Percentiles rank a stretch among this genome's conserved stretches.
Evolutionary conservation across 331 rosid genomes (phyloP).

Genomic region (Malus hybrid): DNA sequence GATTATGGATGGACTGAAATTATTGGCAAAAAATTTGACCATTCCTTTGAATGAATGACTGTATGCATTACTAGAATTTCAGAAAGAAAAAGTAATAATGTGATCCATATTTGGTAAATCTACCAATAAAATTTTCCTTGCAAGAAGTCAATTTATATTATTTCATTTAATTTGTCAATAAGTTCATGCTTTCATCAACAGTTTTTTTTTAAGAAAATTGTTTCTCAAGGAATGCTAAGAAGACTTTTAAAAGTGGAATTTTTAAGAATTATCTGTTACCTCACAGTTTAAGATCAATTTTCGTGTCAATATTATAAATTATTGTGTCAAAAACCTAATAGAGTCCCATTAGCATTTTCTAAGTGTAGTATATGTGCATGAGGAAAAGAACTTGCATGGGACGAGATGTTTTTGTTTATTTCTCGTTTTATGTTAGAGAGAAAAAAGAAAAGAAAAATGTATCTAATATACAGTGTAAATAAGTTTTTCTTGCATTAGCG

Average conservation of each 20-base stretch:
- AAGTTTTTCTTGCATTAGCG: too few species aligned
- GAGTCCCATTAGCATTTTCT: too few species aligned
- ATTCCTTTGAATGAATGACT: background rate
- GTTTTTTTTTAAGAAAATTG: too few species aligned
- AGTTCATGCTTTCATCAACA: background rate
- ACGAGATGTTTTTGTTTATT: background rate
- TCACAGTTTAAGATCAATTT: too few species aligned
- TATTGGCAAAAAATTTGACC: background rate
- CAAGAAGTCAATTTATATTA: background rate
- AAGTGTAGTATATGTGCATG: background rate
- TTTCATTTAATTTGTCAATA: background rate
- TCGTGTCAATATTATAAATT: too few species aligned
- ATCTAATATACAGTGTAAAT: background rate
- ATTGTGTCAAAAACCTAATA: too few species aligned
- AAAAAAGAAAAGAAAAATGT: fast-evolving
- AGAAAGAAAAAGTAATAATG: background rate
- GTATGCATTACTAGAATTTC: background rate
- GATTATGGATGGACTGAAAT: background rate
- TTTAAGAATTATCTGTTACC: too few species aligned
- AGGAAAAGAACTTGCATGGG: too few species aligned
- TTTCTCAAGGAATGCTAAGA: background rate
- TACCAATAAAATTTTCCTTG: background rate
- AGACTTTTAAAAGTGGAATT: too few species aligned
- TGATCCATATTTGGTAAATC: background rate
- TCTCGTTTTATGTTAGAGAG: background rate